Evolutionary conservation across 2,329 filamentous ascomycete species (phyloP).

Genomic region (Eutypella sp.): DNA sequence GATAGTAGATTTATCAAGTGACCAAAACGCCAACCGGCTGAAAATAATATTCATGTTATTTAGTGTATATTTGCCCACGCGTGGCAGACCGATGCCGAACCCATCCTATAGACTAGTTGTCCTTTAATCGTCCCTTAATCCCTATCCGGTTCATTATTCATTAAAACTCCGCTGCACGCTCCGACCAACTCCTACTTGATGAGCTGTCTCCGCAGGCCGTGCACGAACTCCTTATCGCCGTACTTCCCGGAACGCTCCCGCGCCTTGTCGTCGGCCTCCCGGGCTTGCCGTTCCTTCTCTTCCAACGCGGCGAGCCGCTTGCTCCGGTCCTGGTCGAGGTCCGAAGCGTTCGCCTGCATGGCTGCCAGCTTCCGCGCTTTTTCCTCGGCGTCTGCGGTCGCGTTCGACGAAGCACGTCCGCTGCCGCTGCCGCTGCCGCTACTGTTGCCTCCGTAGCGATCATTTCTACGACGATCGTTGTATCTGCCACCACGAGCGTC

Average conservation of each 20-base stretch:
- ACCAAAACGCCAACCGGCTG: too few relatives aligned
- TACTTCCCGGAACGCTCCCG: conserved; percentile 55
- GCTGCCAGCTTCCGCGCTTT: conserved; percentile 63
- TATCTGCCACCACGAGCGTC: conserved; percentile 19
- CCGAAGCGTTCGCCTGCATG: conserved; percentile 67
- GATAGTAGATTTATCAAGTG: too few relatives aligned
- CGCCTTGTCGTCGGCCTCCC: conserved; percentile 62
- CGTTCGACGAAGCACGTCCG: conserved; percentile 24
- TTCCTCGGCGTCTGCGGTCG: conserved; percentile 37
- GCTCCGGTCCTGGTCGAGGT: conserved; percentile 66
- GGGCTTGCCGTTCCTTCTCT: conserved; percentile 57
- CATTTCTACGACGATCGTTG: conserved; percentile 16
- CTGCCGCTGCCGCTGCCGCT: conserved; percentile 22
- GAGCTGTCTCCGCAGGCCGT: conserved; percentile 55
- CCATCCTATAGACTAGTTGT: too few relatives aligned
- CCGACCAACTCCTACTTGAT: conserved; percentile 13
- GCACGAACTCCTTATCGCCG: conserved; percentile 61
- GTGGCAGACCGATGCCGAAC: neutral
- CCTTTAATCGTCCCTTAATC: too few relatives aligned
- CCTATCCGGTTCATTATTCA: too few relatives aligned
- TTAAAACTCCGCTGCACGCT: neutral
- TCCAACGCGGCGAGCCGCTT: conserved; percentile 63
- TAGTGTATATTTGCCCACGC: too few relatives aligned
- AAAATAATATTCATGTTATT: too few relatives aligned
- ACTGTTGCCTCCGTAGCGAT: conserved; percentile 11